Base-by-base conservation (phyloP, 495 filamentous ascomycete genomes). In the Talaromyces thailandensis region DNA sequence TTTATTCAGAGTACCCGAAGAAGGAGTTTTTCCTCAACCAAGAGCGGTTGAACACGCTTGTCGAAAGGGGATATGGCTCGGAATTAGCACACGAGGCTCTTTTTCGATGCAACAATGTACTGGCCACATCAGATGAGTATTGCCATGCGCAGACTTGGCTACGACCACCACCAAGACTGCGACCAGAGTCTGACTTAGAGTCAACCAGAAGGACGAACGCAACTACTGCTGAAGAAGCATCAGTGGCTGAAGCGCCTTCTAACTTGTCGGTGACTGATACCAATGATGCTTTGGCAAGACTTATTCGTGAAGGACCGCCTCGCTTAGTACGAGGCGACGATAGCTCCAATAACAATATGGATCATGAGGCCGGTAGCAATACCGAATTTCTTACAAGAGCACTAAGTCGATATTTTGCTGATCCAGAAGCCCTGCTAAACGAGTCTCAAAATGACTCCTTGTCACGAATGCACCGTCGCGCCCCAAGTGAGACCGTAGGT, bases 51-150 rank as follows among this genome's bases (percentile, higher is more conserved):
- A 69, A 67, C 43, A 64, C 70, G 25, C 64, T 88, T 31, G 70
- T 68, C 40, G 78, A 75, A 18, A 70, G 79, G 53, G 81, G 82
- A 0, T 86, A 74, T 62, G 78, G 82, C 31, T 68, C 76, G 28
- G 81, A 84, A 8, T 75, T 96, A 28, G 86, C 81, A 14, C 79
- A 79, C n/a, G 92, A 97, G 72, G 91, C 90, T 18, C 73, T 93
- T 4, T 96, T 89, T 68, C 85, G 93, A 25, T 92, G 92, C 70
- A 86, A 88, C 62, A 90, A 91, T 62, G 80, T 81, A 28, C 66
- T 73, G 11, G 68, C 70, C 6, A 69, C 78, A 8, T 88, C 91
- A 9, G 70, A 77, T 40, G 89, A 93, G 64, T 97, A 97, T 67
- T 94, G 90, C 71, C 80, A 75, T 52, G 82, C 82, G 4, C 82